These are phyloP conservation scores for Entomortierella chlamydospora DNA, from an alignment of 192 early-diverging fungal genomes.

Conservation along the genomic window DNA sequence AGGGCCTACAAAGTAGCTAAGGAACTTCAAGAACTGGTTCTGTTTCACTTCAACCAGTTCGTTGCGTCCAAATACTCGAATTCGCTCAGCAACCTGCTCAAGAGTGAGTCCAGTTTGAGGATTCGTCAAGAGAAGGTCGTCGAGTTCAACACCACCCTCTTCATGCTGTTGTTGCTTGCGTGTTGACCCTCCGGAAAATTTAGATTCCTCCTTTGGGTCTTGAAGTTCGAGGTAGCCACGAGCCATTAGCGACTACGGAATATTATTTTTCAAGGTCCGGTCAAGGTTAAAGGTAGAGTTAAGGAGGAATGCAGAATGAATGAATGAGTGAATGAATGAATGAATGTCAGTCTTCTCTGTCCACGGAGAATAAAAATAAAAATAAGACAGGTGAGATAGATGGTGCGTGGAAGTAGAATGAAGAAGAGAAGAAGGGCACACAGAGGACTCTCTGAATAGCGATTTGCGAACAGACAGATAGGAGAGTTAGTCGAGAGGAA, in stretches of 20 bases:
- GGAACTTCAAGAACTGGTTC: slow-evolving; percentile 60
- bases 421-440: too few relatives aligned
- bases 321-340: too few relatives aligned
- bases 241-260: slow-evolving; percentile 14
- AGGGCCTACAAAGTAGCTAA: slow-evolving; percentile 68
- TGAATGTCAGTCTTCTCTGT: too few relatives aligned
- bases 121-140: slow-evolving; percentile 67
- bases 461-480: too few relatives aligned
- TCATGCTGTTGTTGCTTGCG: background rate
- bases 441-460: too few relatives aligned
- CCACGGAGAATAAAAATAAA: too few relatives aligned
- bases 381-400: too few relatives aligned
- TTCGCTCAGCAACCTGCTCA: slow-evolving; percentile 62
- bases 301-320: too few relatives aligned
- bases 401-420: too few relatives aligned
- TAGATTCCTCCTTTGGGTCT: slow-evolving; percentile 34
- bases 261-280: too few relatives aligned
- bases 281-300: too few relatives aligned
- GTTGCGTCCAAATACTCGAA: slow-evolving; percentile 70
- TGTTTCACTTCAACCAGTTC: slow-evolving; percentile 58
- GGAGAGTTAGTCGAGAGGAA: too few relatives aligned
- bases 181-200: background rate
- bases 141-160: slow-evolving; percentile 54
- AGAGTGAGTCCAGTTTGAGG: slow-evolving; percentile 72
- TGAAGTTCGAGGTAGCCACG: slow-evolving; percentile 48